A percentile compares a stretch with the other conserved stretches of the same genome.
These are phyloP conservation scores for Triticum monococcum DNA, from an alignment of 176 grass and related monocot species.

Conservation along the genomic window DNA sequence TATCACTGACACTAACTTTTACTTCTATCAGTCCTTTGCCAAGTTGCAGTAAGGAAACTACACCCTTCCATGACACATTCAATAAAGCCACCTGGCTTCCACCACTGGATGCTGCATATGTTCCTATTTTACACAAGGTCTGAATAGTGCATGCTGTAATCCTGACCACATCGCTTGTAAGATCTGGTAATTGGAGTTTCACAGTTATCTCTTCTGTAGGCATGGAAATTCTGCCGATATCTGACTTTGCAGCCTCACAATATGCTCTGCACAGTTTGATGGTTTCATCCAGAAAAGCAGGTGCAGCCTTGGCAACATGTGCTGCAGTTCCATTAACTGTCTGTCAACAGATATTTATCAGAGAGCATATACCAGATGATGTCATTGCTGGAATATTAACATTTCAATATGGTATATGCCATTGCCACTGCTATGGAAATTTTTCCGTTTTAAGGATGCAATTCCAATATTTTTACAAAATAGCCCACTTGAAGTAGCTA, in stretches of 20 bases:
- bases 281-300: constrained; percentile 73
- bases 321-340: constrained; percentile 50
- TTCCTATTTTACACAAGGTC: constrained; percentile 73
- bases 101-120: constrained; percentile 76
- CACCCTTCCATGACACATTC: constrained; percentile 92
- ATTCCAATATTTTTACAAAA: constrained; percentile 5
- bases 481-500: constrained; percentile 10
- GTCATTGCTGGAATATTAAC: constrained; percentile 23
- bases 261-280: constrained; percentile 71
- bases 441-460: neutral
- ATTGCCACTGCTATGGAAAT: constrained; percentile 4
- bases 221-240: constrained; percentile 25
- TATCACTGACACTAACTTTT: constrained; percentile 59
- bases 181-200: constrained; percentile 30
- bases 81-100: constrained; percentile 69
- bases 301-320: constrained; percentile 60
- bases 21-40: constrained; percentile 66
- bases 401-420: constrained; percentile 15
- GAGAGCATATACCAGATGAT: constrained; percentile 24
- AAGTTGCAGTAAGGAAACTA: constrained; percentile 83
- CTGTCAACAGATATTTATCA: constrained; percentile 50
- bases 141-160: constrained; percentile 63
- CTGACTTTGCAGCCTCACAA: constrained; percentile 50
- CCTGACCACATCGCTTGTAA: constrained; percentile 29
- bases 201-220: constrained; percentile 28